phyloP scores from a whole-genome alignment of 352 stramenopile species.

The Phytophthora agathidicida region DNA sequence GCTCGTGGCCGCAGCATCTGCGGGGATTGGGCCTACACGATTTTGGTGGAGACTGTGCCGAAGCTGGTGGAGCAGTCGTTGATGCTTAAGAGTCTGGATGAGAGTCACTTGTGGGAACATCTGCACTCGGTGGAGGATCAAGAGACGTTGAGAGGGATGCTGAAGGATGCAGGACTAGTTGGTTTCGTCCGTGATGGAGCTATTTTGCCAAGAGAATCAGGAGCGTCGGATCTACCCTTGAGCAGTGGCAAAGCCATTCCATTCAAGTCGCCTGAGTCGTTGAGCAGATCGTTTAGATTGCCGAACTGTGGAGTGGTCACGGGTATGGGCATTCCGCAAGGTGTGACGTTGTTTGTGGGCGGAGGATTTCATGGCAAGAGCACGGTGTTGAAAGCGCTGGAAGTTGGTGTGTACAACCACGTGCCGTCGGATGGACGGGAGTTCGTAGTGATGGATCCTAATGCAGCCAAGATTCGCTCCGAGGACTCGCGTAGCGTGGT shows the following conservation, averaged over 20 bases:
- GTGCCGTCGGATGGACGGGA: conserved; percentile 95
- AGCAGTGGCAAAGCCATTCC: conserved; percentile 49
- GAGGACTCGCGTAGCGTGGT: conserved; percentile 94
- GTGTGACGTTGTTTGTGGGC: conserved; percentile 96
- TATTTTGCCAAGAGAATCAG: conserved; percentile 89
- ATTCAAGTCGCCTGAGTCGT: conserved; percentile 87
- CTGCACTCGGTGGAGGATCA: conserved; percentile 95
- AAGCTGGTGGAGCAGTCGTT: conserved; percentile 85
- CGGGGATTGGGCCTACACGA: conserved; percentile 91
- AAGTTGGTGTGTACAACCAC: conserved; percentile 97
- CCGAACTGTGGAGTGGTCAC: conserved; percentile 84
- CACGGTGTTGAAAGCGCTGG: conserved; percentile 94
- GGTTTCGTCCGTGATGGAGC: conserved; percentile 94
- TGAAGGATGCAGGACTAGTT: conserved; percentile 85
- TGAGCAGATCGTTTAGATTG: conserved; percentile 88
- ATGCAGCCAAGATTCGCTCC: conserved; percentile 95
- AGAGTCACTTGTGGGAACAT: conserved; percentile 76
- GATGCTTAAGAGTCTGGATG: conserved; percentile 76
- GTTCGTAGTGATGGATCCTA: conserved; percentile 90
- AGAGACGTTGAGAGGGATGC: conserved; percentile 83
- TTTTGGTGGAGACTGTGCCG: conserved; percentile 91
- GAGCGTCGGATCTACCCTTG: conserved; percentile 65
- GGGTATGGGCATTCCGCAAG: conserved; percentile 94
- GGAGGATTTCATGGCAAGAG: conserved; percentile 98
- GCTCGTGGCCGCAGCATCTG: conserved; percentile 94